Percentiles rank a stretch among this genome's conserved stretches.
Evolutionary conservation across 2,329 filamentous ascomycete species (phyloP).

Genomic region (Neofusicoccum umdonicola): DNA sequence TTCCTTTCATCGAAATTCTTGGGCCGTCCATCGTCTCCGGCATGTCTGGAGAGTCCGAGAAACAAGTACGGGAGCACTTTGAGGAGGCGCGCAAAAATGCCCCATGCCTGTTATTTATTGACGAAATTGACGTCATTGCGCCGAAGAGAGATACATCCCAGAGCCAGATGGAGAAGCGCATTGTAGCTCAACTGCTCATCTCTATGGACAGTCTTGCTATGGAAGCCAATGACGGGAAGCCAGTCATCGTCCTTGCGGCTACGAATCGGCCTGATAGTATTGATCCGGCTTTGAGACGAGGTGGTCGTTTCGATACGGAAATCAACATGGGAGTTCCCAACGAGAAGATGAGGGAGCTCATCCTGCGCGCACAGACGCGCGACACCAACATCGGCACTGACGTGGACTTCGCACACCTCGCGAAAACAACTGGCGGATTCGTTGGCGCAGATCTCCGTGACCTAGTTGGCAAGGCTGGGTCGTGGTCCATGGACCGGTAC

Average conservation of each 20-base stretch:
- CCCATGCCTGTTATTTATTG: conserved; percentile 87
- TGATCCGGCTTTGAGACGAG: conserved; percentile 72
- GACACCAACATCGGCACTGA: conserved; percentile 64
- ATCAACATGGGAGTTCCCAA: conserved; percentile 88
- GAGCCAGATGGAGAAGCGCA: conserved; percentile 85
- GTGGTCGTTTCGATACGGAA: conserved; percentile 76
- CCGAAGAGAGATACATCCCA: conserved; percentile 80
- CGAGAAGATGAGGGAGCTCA: conserved; percentile 71
- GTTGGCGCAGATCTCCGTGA: conserved; percentile 86
- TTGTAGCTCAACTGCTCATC: conserved; percentile 76
- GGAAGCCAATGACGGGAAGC: conserved; percentile 69
- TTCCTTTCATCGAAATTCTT: conserved; percentile 78
- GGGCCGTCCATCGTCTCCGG: conserved; percentile 79
- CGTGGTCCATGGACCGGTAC: conserved; percentile 62
- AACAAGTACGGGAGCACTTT: conserved; percentile 79
- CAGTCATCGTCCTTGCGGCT: conserved; percentile 85
- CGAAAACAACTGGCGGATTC: conserved; percentile 85
- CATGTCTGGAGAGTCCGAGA: conserved; percentile 87
- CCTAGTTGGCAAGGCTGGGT: conserved; percentile 63
- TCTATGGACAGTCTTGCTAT: conserved; percentile 79
- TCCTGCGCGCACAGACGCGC: conserved; percentile 70
- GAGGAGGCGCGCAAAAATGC: conserved; percentile 84
- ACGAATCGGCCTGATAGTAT: conserved; percentile 86
- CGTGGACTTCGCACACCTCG: conserved; percentile 71
- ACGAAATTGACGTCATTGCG: conserved; percentile 88